A percentile compares a stretch with the other conserved stretches of the same genome.
These are phyloP conservation scores for Ascochyta rabiei DNA, from an alignment of 2,329 filamentous ascomycete genomes.

Conservation along the genomic window DNA sequence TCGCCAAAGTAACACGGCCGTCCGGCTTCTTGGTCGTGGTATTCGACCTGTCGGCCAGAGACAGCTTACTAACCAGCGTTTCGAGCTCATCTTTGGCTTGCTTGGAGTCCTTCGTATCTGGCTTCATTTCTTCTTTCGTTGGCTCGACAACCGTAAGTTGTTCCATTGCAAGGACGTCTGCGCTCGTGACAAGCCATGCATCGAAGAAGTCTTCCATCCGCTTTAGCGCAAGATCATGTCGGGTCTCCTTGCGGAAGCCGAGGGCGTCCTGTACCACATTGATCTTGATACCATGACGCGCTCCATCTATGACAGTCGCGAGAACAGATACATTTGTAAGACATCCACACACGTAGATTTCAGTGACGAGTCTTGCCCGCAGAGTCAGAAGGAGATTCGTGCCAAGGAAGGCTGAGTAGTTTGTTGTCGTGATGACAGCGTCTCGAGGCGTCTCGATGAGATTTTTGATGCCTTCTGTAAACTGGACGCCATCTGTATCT, in stretches of 20 bases:
- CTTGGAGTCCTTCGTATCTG: not conserved
- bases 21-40: not conserved
- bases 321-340: conserved; percentile 88
- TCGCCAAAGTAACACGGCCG: not conserved
- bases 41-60: conserved; percentile 14
- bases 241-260: conserved; percentile 72
- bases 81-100: conserved; percentile 27
- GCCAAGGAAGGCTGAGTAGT: conserved; percentile 86
- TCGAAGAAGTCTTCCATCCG: conserved; percentile 77
- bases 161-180: conserved; percentile 60
- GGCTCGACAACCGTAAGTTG: conserved; percentile 9
- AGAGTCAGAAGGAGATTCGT: conserved; percentile 76
- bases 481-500: conserved; percentile 56
- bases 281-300: conserved; percentile 83
- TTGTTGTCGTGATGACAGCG: conserved; percentile 68
- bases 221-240: conserved; percentile 73
- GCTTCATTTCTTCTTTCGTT: conserved; percentile 10
- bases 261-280: conserved; percentile 88
- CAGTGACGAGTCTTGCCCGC: conserved; percentile 84
- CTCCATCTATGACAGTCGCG: conserved; percentile 89
- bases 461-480: conserved; percentile 56
- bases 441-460: conserved; percentile 59
- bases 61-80: conserved; percentile 30
- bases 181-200: conserved; percentile 67
- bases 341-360: conserved; percentile 86